Conservation (phyloP, 306 rosid species). For the Vigna nakashimae region DNA sequence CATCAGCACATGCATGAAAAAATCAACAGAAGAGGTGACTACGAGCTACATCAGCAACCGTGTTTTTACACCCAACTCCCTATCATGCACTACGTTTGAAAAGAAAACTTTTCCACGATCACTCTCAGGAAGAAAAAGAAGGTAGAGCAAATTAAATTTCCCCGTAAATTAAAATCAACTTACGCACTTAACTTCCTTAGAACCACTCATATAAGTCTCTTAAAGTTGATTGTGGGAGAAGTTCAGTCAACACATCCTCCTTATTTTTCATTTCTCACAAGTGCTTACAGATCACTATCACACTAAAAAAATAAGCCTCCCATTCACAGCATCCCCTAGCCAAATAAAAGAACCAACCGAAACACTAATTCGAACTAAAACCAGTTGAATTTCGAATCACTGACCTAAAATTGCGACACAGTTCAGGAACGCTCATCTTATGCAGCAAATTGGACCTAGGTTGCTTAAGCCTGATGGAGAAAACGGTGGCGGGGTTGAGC, state of each 20-base stretch:
- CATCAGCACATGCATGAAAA: not conserved
- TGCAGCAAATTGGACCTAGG: slow-evolving; percentile 78
- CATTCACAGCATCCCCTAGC: not conserved
- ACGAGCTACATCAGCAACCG: slow-evolving; percentile 1
- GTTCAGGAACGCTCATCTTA: slow-evolving; percentile 97
- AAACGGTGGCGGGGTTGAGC: slow-evolving; percentile 73
- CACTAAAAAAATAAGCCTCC: not conserved
- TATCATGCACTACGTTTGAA: not conserved
- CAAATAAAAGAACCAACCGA: not conserved
- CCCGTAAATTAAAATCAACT: not conserved
- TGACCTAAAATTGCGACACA: slow-evolving; percentile 97
- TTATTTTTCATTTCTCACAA: not conserved
- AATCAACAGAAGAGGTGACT: not conserved
- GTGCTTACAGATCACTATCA: not conserved
- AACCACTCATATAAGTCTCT: too few relatives aligned
- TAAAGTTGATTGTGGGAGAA: not conserved
- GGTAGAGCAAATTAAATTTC: not conserved
- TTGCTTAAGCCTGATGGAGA: slow-evolving; percentile 83
- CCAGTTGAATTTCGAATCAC: not conserved
- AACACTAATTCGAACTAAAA: slow-evolving; percentile 15
- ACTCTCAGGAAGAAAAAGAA: not conserved
- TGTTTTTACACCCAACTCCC: not conserved
- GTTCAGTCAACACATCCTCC: not conserved
- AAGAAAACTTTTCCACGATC: not conserved
- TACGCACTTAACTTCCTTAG: not conserved